These are phyloP conservation scores for Arctium minus DNA, from an alignment of 129 eudicot genomes.

Conservation along the genomic window DNA sequence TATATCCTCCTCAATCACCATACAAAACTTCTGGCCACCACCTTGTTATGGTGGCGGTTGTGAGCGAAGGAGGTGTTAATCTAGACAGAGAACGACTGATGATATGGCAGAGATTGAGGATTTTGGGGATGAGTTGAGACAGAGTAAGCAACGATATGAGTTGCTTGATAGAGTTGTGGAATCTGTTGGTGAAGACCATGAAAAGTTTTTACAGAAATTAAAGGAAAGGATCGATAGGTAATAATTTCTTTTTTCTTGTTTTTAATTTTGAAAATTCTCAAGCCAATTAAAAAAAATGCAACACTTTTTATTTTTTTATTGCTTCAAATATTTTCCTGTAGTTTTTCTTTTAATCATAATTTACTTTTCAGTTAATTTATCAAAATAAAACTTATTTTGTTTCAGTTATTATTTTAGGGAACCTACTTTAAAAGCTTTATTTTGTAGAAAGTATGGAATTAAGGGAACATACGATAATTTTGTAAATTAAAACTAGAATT, in stretches of 20 bases:
- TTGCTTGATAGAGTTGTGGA: conserved; percentile 10
- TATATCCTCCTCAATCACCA: background rate
- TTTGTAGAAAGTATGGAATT: background rate
- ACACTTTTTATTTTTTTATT: background rate
- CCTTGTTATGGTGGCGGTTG: conserved; percentile 3
- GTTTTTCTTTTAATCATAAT: background rate
- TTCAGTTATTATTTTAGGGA: background rate
- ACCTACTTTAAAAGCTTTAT: background rate
- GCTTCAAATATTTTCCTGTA: background rate
- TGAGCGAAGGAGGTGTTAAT: background rate
- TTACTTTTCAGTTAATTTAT: background rate
- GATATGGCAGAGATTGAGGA: background rate
- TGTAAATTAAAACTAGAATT: no score
- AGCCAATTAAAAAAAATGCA: no score
- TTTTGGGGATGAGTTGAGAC: background rate
- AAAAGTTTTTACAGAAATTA: conserved; percentile 9
- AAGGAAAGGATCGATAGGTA: conserved; percentile 29
- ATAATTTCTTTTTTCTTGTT: background rate
- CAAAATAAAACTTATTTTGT: background rate
- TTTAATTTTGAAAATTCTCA: background rate
- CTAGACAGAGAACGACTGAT: background rate
- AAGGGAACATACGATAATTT: background rate
- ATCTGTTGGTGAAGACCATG: conserved; percentile 21
- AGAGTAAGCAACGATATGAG: background rate
- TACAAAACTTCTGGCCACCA: background rate